Evolutionary conservation across 2,329 filamentous ascomycete species (phyloP), one percentile per base, ranked within the genome.

Genomic region (Fusarium napiforme): DNA sequence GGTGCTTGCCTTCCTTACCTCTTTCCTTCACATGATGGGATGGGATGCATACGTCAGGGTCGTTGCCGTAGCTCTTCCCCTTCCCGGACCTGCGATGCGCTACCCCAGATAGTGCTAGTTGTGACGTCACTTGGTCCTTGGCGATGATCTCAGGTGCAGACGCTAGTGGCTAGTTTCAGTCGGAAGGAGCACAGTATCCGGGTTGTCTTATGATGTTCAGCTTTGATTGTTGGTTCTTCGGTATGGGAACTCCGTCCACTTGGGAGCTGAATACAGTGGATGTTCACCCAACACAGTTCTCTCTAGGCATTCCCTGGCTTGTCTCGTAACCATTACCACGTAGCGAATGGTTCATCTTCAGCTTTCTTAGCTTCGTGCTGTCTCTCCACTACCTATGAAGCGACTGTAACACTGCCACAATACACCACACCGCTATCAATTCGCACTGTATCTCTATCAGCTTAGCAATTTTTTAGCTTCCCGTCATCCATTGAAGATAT

Each of bases 91-190:
- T 58, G 45, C 47, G 60, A 68, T 60, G 60, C 60, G 56, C 72
- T 76, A 74, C 75, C 75, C 75, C 76, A 74, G 75, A 75, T 68
- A 64, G 66, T 67, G 70, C 36, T 65, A 45, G 69, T 7, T 69
- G 52, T 78, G 76, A 78, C 76, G 75, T 78, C 76, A 78, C 70
- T 42, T 37, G 16, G 26, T 40, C 62, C 55, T 60, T 60, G 66
- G 59, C 65, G 73, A 78, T 78, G 76, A 77, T 76, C 75, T 73
- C 61, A 74, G 67, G 45, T 43, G 58, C 50, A 67, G 60, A 47
- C 64, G 60, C 74, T 77, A 75, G 23, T 50, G 55, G 55, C 43
- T 58, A 58, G 60, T 61, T 19, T 60, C 28, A 30, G 53, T 18
- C 19, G 30, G 39, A 32, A 28, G 46, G 37, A 57, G 37, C 28